Base-by-base conservation (phyloP, 208 protist species). In the Trypanosoma congolense region DNA sequence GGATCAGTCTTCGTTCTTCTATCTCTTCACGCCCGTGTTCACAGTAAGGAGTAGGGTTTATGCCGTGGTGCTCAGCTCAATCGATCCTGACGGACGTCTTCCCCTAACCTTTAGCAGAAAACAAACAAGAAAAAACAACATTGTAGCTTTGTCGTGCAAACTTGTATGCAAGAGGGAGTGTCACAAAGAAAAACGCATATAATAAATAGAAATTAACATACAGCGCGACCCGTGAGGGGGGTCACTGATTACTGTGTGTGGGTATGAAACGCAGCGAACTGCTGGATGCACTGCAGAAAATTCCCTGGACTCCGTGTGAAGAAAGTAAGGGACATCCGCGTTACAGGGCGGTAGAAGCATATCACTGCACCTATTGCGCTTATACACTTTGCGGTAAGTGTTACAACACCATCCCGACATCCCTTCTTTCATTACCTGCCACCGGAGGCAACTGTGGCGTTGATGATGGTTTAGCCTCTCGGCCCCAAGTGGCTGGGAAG, bases 351-450 rank as follows among this genome's bases (percentile, higher is more conserved):
- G 56, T 46, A 14, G 61, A 73, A 4, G 86, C 69, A 36, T 87
- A 76, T 63, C 78, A 77, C 68, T 93, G 86, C 65, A 76, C 72
- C 4, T 93, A 82, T 75, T 93, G 86, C 70, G 78, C 76, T 56
- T 90, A 90, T 64, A 79, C 86, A 0, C 66, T 93, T 29, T 93
- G 86, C 49, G 55, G 53, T 19, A 21, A 30, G 21, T 93, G 86
- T 63, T 79, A 74, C 38, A 45, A 61, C 12, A 35, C 42, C 4
- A 65, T 79, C 0, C 75, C 72, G 0, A 48, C 56, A 12, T 28
- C 61, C 4, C 56, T 76, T 25, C 66, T 70, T 38, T 22, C 47
- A 31, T 44, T 47, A 33, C 26, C 56, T 29, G 24, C 29, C n/a
- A 19, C 41, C 18, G 29, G 46, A 36, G n/a, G 8, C 46, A 41